Conservation (phyloP, 2,329 filamentous ascomycete genomes). For the Fusarium concolor region DNA sequence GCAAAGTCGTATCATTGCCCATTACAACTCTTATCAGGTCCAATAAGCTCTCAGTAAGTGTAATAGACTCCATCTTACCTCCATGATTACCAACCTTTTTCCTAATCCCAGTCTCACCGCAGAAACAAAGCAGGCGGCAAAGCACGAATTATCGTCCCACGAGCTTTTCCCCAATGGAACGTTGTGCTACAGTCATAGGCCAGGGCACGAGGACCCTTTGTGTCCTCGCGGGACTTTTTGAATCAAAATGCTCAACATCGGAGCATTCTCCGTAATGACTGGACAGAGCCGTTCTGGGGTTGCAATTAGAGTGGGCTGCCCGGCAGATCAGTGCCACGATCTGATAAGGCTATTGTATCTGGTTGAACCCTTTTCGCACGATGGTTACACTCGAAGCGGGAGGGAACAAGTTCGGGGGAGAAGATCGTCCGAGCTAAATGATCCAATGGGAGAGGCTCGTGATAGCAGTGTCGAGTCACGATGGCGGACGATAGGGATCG, state of each 20-base stretch:
- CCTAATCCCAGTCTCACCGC: not conserved
- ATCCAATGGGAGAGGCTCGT: not conserved
- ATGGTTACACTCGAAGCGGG: not conserved
- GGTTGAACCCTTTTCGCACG: not conserved
- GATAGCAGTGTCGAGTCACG: slow-evolving; percentile 20
- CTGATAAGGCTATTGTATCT: slow-evolving; percentile 26
- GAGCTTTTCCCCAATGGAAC: not conserved
- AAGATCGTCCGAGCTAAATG: not conserved
- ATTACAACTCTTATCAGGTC: not conserved
- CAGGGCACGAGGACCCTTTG: not conserved
- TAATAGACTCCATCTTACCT: too few species aligned
- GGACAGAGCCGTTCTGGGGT: slow-evolving; percentile 2
- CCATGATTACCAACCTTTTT: too few species aligned
- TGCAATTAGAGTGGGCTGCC: slow-evolving; percentile 6
- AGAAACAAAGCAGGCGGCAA: not conserved
- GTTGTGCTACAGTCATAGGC: not conserved
- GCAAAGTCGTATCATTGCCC: too few species aligned
- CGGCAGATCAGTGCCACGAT: slow-evolving; percentile 27
- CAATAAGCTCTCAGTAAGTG: not conserved
- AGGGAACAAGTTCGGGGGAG: not conserved
- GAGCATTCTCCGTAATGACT: slow-evolving; percentile 4
- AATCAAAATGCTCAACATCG: not conserved
- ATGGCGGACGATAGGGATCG: slow-evolving; percentile 20
- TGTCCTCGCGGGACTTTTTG: not conserved
- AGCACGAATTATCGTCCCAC: not conserved